A percentile compares a stretch with the other conserved stretches of the same genome.
phyloP scores from a whole-genome alignment of 306 rosid species.

The Sechiopsis laciniata region DNA sequence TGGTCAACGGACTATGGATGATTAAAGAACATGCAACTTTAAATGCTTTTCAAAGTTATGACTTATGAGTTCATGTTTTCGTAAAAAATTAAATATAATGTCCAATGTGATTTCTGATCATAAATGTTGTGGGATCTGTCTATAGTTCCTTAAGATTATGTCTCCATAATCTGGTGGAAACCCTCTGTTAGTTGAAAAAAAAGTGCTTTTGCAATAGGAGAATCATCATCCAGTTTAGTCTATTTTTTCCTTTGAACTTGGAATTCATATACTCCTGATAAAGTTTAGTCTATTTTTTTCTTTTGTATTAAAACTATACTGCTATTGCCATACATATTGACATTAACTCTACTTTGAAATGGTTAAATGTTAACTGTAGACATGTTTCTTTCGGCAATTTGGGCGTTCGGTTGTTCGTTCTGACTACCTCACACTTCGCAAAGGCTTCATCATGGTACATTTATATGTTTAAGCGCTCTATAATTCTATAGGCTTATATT shows the following conservation, averaged over 20 bases:
- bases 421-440: slow-evolving; percentile 84
- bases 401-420: slow-evolving; percentile 78
- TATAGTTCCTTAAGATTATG: not conserved
- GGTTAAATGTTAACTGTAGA: slow-evolving; percentile 38
- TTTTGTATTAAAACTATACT: not conserved
- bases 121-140: not conserved
- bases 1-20: no score
- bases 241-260: not conserved
- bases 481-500: slow-evolving; percentile 1
- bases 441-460: slow-evolving; percentile 83
- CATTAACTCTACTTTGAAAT: slow-evolving; percentile 14
- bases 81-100: not conserved
- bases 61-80: not conserved
- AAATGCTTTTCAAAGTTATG: not conserved
- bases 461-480: not conserved
- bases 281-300: not conserved
- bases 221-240: not conserved
- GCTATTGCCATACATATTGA: not conserved
- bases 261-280: not conserved
- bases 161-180: not conserved
- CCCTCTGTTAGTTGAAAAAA: not conserved
- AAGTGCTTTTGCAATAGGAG: not conserved
- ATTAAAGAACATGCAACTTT: not conserved
- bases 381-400: slow-evolving; percentile 88
- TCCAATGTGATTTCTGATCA: not conserved